Conservation (phyloP, 768 basidiomycete species). For the Leccinum sublutescens region DNA sequence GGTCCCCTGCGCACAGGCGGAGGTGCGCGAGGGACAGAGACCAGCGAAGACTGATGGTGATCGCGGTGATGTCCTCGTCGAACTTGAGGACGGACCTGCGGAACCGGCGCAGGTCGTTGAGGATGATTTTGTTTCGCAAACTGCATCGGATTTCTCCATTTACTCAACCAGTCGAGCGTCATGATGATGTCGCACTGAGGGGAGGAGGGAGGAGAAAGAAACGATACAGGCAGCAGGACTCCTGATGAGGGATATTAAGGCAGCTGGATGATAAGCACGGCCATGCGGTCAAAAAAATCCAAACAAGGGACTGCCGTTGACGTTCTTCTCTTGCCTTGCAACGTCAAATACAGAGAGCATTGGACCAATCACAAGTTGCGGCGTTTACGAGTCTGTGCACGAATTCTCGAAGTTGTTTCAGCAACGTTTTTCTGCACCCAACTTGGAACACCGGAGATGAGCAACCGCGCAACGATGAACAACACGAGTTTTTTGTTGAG, state of each 20-base stretch:
- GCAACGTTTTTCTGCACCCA: constrained; percentile 19
- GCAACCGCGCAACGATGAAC: constrained; percentile 14
- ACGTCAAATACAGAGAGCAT: constrained; percentile 27
- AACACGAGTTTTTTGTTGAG: constrained; percentile 18
- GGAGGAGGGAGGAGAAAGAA: constrained; percentile 13
- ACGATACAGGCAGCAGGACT: constrained; percentile 5
- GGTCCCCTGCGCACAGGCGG: constrained; percentile 17
- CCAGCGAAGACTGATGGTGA: constrained; percentile 8
- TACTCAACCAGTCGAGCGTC: constrained; percentile 29
- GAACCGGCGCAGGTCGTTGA: constrained; percentile 16
- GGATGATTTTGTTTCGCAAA: constrained; percentile 17
- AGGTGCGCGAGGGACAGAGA: constrained; percentile 12
- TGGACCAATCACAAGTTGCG: constrained; percentile 27
- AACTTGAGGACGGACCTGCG: constrained; percentile 17
- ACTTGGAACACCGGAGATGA: constrained; percentile 28
- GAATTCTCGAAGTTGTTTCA: constrained; percentile 33
- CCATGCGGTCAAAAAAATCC: constrained; percentile 21
- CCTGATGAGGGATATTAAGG: constrained; percentile 29
- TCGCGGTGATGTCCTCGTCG: constrained; percentile 22
- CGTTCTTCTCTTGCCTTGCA: constrained; percentile 26
- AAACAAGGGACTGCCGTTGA: constrained; percentile 27
- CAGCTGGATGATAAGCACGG: constrained; percentile 28
- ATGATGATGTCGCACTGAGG: constrained; percentile 17
- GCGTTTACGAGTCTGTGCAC: constrained; percentile 25
- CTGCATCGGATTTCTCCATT: constrained; percentile 20